phyloP scores from a whole-genome alignment of 352 stramenopile genomes.

The Pythium aphanidermatum region DNA sequence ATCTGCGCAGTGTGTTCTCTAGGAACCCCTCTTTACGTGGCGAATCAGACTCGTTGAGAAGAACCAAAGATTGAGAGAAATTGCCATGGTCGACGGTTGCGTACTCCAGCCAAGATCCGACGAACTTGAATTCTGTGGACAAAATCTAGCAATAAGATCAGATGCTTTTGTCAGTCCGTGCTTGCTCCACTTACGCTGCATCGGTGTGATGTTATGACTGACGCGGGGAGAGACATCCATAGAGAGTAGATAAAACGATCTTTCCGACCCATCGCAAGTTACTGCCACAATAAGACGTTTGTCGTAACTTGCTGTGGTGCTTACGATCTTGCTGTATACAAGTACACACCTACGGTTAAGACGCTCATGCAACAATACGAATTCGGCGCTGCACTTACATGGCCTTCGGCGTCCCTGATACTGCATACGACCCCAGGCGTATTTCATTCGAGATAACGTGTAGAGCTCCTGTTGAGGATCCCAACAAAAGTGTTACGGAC shows the following conservation, averaged over 20 bases:
- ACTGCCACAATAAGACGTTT: constrained; percentile 24
- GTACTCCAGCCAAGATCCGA: background rate
- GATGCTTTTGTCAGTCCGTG: too few species aligned
- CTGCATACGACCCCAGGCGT: constrained; percentile 34
- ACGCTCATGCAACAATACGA: too few species aligned
- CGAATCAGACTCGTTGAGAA: constrained; percentile 5
- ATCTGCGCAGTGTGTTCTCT: constrained; percentile 6
- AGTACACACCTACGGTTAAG: too few species aligned
- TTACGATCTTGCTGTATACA: too few species aligned
- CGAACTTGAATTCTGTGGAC: constrained; percentile 10
- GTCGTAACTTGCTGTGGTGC: too few species aligned
- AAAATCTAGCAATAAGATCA: too few species aligned
- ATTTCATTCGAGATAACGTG: constrained; percentile 42
- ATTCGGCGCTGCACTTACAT: constrained; percentile 36
- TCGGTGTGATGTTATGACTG: background rate
- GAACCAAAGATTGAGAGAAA: background rate
- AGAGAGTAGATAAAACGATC: constrained; percentile 45
- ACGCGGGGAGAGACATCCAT: constrained; percentile 19
- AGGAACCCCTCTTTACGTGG: background rate
- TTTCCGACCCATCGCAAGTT: constrained; percentile 33
- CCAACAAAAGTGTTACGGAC: constrained; percentile 24
- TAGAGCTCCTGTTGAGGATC: constrained; percentile 37
- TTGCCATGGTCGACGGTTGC: background rate
- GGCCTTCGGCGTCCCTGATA: constrained; percentile 26
- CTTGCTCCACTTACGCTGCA: constrained; percentile 14